phyloP scores from a whole-genome alignment of 192 early-diverging fungal species.

The Globomyces pollinis-pini region DNA sequence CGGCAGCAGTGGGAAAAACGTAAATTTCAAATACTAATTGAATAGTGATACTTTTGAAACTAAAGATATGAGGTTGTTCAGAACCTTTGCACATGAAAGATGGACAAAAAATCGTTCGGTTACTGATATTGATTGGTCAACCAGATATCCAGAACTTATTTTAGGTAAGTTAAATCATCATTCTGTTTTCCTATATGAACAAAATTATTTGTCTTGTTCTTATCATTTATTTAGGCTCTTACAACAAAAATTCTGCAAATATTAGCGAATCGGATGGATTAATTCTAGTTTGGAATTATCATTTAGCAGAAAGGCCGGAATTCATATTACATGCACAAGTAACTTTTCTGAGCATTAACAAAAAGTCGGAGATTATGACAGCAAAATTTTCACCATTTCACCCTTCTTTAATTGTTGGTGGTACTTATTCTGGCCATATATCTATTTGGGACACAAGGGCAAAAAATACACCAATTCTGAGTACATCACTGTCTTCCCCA shows the following conservation, averaged over 20 bases:
- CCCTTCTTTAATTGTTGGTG: constrained; percentile 85
- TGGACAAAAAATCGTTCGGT: constrained; percentile 82
- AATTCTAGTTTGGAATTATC: constrained; percentile 91
- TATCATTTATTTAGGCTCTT: constrained; percentile 84
- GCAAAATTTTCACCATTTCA: constrained; percentile 89
- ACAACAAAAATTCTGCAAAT: constrained; percentile 82
- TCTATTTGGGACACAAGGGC: constrained; percentile 94
- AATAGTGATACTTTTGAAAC: constrained; percentile 34
- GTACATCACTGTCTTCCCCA: constrained; percentile 83
- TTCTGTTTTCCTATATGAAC: no score
- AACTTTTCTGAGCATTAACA: background rate
- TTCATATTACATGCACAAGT: constrained; percentile 88
- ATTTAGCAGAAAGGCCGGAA: constrained; percentile 82
- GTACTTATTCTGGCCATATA: constrained; percentile 97
- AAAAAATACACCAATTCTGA: constrained; percentile 76
- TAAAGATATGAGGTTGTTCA: constrained; percentile 61
- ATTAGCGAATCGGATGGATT: constrained; percentile 89
- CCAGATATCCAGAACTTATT: constrained; percentile 20
- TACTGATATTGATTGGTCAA: constrained; percentile 85
- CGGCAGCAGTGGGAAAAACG: constrained; percentile 17
- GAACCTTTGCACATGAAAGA: constrained; percentile 72
- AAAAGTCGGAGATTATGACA: constrained; percentile 81
- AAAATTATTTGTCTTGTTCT: constrained; percentile 46
- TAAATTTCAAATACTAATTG: constrained; percentile 13
- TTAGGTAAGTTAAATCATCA: constrained; percentile 46